Conservation (phyloP, 2,329 filamentous ascomycete genomes). For the Ciborinia camelliae region DNA sequence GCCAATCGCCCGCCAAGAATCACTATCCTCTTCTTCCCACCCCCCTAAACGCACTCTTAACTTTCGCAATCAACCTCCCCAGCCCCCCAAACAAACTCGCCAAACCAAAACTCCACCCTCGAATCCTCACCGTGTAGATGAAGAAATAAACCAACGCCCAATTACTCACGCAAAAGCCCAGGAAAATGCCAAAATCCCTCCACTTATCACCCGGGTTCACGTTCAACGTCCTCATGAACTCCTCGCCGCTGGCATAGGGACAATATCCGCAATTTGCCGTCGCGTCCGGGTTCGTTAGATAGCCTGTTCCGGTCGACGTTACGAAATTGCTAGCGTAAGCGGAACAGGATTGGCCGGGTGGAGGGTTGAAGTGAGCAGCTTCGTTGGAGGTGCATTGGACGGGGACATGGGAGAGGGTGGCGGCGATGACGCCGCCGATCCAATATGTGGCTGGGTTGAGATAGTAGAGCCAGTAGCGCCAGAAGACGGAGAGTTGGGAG, state of each 20-base stretch:
- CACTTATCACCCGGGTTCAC: slow-evolving; percentile 59
- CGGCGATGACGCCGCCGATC: slow-evolving; percentile 66
- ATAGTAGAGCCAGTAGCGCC: slow-evolving; percentile 50
- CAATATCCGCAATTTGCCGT: slow-evolving; percentile 66
- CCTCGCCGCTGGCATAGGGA: slow-evolving; percentile 55
- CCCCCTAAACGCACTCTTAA: slow-evolving; percentile 36
- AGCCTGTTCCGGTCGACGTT: slow-evolving; percentile 47
- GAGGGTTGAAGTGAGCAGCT: slow-evolving; percentile 61
- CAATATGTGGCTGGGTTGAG: slow-evolving; percentile 66
- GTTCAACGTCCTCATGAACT: slow-evolving; percentile 61
- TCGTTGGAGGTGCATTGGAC: slow-evolving; percentile 52
- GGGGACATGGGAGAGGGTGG: slow-evolving; percentile 52
- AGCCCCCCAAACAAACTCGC: slow-evolving; percentile 51
- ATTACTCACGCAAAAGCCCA: slow-evolving; percentile 67
- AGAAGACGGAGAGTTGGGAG: slow-evolving; percentile 44
- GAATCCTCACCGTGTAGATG: slow-evolving; percentile 68
- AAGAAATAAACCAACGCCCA: slow-evolving; percentile 74
- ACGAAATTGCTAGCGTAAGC: slow-evolving; percentile 63
- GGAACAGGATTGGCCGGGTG: slow-evolving; percentile 60
- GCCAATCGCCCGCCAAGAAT: no score
- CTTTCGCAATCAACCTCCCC: slow-evolving; percentile 41
- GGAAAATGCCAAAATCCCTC: slow-evolving; percentile 69
- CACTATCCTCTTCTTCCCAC: slow-evolving; percentile 18
- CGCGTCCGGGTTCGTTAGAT: slow-evolving; percentile 59
- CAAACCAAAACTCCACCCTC: slow-evolving; percentile 68